Conservation (phyloP, 2,329 filamentous ascomycete species). For the Paracorniculantispora psalliotae region DNA sequence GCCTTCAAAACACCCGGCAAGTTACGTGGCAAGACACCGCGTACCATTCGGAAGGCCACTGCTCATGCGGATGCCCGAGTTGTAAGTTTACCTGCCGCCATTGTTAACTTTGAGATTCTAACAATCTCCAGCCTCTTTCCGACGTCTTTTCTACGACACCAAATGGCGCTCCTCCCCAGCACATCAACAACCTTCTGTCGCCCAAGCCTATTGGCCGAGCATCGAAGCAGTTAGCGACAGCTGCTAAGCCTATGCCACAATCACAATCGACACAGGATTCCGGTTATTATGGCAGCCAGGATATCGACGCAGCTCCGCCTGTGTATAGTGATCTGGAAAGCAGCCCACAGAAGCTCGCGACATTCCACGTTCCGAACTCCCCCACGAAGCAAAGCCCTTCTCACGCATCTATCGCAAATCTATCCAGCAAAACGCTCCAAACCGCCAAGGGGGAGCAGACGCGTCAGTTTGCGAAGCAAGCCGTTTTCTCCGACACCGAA, state of each 20-base stretch:
- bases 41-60: slow-evolving; percentile 60
- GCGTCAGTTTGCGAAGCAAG: background rate
- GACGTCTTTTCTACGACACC: slow-evolving; percentile 54
- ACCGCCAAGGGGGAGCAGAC: slow-evolving; percentile 42
- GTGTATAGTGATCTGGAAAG: slow-evolving; percentile 16
- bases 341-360: background rate
- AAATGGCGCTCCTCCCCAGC: slow-evolving; percentile 43
- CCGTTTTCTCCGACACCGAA: slow-evolving; percentile 6
- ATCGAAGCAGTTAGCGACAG: slow-evolving; percentile 27
- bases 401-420: slow-evolving; percentile 24
- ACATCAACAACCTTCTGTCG: slow-evolving; percentile 25
- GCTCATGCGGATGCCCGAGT: slow-evolving; percentile 51
- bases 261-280: slow-evolving; percentile 47
- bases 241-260: slow-evolving; percentile 22
- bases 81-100: slow-evolving; percentile 41
- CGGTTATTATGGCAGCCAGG: slow-evolving; percentile 66
- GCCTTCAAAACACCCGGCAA: slow-evolving; percentile 94
- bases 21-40: slow-evolving; percentile 74
- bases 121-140: slow-evolving; percentile 49
- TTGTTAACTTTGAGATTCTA: slow-evolving; percentile 17
- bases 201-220: slow-evolving; percentile 29
- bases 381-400: slow-evolving; percentile 21
- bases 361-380: slow-evolving; percentile 12
- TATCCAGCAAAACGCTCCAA: slow-evolving; percentile 36
- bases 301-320: slow-evolving; percentile 26